Evolutionary conservation across 2,329 filamentous ascomycete genomes (phyloP).

Genomic region (Lecanicillium sp.): DNA sequence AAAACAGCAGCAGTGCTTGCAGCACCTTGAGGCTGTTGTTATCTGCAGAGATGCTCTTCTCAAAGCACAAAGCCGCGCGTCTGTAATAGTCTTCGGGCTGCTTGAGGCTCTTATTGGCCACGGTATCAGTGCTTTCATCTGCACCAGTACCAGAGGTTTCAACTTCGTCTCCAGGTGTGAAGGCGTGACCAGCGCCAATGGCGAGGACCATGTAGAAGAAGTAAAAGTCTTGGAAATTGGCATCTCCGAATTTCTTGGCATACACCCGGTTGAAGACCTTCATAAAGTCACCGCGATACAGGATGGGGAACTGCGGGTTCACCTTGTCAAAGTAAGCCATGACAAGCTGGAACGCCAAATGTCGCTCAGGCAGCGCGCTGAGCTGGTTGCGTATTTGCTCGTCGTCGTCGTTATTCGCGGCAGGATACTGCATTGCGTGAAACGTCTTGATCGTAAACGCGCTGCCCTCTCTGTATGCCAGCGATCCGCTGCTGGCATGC

Average conservation of each 20-base stretch:
- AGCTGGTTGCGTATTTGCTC: conserved; percentile 54
- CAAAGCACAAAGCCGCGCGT: conserved; percentile 79
- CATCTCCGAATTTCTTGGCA: conserved; percentile 53
- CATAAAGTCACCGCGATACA: conserved; percentile 86
- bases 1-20: conserved; percentile 84
- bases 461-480: no score
- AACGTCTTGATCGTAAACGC: no score
- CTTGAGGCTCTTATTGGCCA: conserved; percentile 23
- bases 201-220: conserved; percentile 95
- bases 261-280: conserved; percentile 79
- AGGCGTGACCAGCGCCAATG: conserved; percentile 68
- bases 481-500: no score
- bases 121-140: conserved; percentile 10
- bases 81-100: conserved; percentile 88
- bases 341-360: conserved; percentile 64
- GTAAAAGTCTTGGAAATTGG: conserved; percentile 75
- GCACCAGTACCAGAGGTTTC: conserved; percentile 34
- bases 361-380: conserved; percentile 72
- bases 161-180: conserved; percentile 66
- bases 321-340: conserved; percentile 91
- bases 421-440: no score
- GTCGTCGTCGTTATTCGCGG: no score
- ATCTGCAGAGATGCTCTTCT: conserved; percentile 66
- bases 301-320: conserved; percentile 88
- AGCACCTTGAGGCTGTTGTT: conserved; percentile 79